Evolutionary conservation across 305 asterid genomes (phyloP).

Genomic region (Solanum hybrid): DNA sequence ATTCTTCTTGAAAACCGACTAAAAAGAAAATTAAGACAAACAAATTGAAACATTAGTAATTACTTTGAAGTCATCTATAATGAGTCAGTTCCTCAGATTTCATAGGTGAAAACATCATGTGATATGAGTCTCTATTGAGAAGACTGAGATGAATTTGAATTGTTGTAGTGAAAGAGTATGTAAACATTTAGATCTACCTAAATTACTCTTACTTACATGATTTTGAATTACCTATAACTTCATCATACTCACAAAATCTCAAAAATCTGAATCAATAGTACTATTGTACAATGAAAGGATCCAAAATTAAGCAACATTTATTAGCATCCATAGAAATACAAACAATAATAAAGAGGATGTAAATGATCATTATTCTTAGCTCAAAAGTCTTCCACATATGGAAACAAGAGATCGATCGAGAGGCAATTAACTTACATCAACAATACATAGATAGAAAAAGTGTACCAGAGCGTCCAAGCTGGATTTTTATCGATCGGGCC

Average conservation of each 20-base stretch:
- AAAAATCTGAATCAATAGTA: neutral
- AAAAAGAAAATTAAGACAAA: neutral
- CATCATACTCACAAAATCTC: neutral
- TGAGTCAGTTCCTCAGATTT: neutral
- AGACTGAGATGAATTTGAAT: neutral
- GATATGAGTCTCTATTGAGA: neutral
- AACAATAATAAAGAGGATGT: neutral
- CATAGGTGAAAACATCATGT: neutral
- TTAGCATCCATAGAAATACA: neutral
- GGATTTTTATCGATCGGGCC: slow-evolving; percentile 20
- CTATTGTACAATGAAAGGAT: neutral
- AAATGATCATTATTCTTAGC: neutral
- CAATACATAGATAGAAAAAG: neutral
- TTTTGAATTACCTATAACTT: neutral
- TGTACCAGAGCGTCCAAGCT: neutral
- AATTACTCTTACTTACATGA: neutral
- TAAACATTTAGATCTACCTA: neutral
- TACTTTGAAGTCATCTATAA: neutral
- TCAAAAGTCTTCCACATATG: neutral
- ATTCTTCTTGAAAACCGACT: neutral
- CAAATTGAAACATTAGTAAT: neutral
- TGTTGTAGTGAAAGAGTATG: neutral
- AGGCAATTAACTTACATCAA: neutral
- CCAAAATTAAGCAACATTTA: neutral
- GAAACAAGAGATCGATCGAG: neutral